Percentiles rank a stretch among this genome's conserved stretches.
Conservation (phyloP, 1,284 basidiomycete species). For the Papiliotrema laurentii region DNA sequence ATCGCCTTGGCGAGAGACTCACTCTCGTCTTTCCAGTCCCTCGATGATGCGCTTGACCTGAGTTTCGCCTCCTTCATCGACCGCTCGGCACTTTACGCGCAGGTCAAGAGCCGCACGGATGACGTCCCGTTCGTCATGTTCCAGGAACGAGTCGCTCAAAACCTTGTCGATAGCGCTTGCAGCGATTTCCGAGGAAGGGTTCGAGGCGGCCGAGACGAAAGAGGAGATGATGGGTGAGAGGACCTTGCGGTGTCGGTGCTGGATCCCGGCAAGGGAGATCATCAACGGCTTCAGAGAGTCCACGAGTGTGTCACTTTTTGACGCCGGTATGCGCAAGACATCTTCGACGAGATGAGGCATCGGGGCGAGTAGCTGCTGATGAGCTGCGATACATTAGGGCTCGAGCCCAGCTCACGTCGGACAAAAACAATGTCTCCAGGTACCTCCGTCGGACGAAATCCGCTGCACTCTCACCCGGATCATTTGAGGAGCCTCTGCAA, state of each 20-base stretch:
- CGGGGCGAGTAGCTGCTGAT: constrained; percentile 22
- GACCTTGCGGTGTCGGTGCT: constrained; percentile 25
- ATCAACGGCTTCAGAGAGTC: constrained; percentile 14
- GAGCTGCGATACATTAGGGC: background rate
- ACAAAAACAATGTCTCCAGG: constrained; percentile 34
- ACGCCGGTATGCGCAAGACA: constrained; percentile 10
- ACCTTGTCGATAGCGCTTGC: constrained; percentile 4
- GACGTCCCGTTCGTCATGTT: constrained; percentile 11
- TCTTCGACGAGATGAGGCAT: constrained; percentile 25
- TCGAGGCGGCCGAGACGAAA: background rate
- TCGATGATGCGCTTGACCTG: constrained; percentile 20
- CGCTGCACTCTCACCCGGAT: constrained; percentile 9
- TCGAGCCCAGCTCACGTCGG: constrained; percentile 32
- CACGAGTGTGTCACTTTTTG: background rate
- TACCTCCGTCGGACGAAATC: constrained; percentile 27
- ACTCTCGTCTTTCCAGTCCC: constrained; percentile 42
- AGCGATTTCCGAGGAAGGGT: constrained; percentile 1
- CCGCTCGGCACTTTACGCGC: constrained; percentile 14
- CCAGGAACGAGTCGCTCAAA: constrained; percentile 1
- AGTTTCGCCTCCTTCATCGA: constrained; percentile 21
- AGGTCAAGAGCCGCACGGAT: constrained; percentile 21
- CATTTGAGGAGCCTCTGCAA: background rate
- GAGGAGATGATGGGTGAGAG: constrained; percentile 18
- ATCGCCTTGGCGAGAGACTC: constrained; percentile 7
- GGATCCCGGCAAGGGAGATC: constrained; percentile 22